Conservation (phyloP, 306 rosid genomes). For the Urtica urens region DNA sequence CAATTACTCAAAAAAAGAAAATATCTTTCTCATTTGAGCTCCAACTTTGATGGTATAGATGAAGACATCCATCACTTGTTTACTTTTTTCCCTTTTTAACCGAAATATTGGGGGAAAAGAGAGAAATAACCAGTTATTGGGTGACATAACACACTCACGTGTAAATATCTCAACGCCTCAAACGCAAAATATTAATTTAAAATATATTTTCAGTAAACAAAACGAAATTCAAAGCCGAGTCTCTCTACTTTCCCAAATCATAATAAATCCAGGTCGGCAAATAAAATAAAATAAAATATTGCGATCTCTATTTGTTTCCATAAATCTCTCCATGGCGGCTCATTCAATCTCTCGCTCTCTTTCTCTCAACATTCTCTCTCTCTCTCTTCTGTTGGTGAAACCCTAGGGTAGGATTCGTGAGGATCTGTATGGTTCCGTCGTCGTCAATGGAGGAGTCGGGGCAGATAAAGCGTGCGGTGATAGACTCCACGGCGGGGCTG, state of each 20-base stretch:
- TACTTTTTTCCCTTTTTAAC: no score
- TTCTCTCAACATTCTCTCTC: conserved; percentile 16
- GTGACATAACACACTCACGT: no score
- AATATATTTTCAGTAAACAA: background rate
- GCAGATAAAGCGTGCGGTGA: conserved; percentile 49
- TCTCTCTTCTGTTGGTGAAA: background rate
- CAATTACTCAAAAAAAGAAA: no score
- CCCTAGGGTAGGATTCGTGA: conserved; percentile 22
- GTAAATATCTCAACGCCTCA: no score
- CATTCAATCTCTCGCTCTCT: conserved; percentile 16
- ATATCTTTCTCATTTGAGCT: no score
- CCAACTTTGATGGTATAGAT: no score
- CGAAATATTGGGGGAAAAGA: no score
- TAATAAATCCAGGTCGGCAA: conserved; percentile 29
- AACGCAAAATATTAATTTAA: no score
- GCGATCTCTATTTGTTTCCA: background rate
- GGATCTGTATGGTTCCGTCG: conserved; percentile 14
- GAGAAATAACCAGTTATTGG: no score
- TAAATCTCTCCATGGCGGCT: conserved; percentile 16
- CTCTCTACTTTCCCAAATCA: conserved; percentile 6
- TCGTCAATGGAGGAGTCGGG: conserved; percentile 64
- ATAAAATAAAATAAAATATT: background rate
- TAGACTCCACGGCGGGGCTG: conserved; percentile 71
- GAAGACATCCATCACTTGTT: no score
- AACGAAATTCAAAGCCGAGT: background rate